These are phyloP conservation scores for Curvularia sp. DNA, from an alignment of 2,329 filamentous ascomycete genomes.

Conservation along the genomic window DNA sequence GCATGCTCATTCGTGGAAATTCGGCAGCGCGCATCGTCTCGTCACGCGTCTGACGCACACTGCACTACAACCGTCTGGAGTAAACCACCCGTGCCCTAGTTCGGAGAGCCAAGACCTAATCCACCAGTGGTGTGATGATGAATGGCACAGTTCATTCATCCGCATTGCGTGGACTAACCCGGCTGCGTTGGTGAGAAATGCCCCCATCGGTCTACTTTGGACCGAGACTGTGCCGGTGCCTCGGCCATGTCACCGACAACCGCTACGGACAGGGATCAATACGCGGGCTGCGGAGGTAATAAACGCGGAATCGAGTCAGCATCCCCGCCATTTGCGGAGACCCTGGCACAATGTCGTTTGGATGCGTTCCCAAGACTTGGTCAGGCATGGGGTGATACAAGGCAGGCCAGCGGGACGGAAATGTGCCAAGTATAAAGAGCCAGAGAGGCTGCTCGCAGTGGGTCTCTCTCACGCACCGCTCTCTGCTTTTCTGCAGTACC, in stretches of 20 bases:
- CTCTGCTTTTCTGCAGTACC: constrained; percentile 15
- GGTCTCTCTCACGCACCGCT: constrained; percentile 16
- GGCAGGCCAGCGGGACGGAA: background rate
- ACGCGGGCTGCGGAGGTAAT: constrained; percentile 22
- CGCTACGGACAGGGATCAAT: constrained; percentile 12
- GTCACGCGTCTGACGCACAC: background rate
- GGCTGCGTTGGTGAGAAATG: constrained; percentile 5
- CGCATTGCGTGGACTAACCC: constrained; percentile 10
- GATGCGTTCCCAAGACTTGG: constrained; percentile 19
- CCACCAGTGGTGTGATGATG: constrained; percentile 15
- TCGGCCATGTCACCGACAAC: constrained; percentile 19
- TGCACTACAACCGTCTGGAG: constrained; percentile 9
- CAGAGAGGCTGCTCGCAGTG: constrained; percentile 13
- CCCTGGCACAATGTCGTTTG: constrained; percentile 24
- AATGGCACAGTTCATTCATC: background rate
- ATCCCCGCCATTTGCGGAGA: constrained; percentile 29
- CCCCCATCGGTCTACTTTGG: constrained; percentile 19
- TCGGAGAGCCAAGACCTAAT: constrained; percentile 8
- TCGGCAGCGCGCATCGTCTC: background rate
- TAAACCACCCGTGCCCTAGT: constrained; percentile 7
- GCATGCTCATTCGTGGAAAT: constrained; percentile 15
- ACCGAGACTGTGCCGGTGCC: constrained; percentile 21
- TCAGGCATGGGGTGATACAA: constrained; percentile 16
- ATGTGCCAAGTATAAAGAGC: constrained; percentile 31
- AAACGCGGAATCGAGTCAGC: constrained; percentile 21